Conservation (phyloP, 2,329 filamentous ascomycete genomes). For the Aspergillus tanneri region DNA sequence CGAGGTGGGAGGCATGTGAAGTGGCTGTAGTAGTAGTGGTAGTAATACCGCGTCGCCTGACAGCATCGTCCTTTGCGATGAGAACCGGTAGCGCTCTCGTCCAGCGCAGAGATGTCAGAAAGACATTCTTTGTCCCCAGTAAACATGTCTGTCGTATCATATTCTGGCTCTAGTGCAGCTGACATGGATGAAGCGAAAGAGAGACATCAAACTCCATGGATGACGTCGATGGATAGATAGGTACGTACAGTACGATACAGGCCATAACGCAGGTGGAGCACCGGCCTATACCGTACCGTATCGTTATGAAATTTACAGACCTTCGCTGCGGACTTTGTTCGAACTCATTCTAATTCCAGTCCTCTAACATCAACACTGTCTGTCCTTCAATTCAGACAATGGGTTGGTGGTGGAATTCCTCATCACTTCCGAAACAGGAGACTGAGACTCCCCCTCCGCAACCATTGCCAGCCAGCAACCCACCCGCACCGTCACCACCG, state of each 20-base stretch:
- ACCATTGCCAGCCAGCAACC: slow-evolving; percentile 11
- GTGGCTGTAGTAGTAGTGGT: slow-evolving; percentile 5
- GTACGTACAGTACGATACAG: no score
- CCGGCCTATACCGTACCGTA: neutral
- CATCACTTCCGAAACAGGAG: slow-evolving; percentile 28
- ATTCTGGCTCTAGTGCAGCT: no score
- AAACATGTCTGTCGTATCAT: no score
- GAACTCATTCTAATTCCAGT: no score
- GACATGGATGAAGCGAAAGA: no score
- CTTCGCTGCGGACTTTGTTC: no score
- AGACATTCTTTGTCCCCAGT: no score
- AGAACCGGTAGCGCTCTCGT: neutral
- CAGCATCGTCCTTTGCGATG: neutral
- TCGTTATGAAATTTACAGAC: no score
- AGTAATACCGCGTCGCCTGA: slow-evolving; percentile 6
- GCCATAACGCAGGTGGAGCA: neutral
- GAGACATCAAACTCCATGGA: neutral
- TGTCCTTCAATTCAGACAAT: slow-evolving; percentile 34
- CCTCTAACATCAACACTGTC: no score
- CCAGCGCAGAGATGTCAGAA: slow-evolving; percentile 4
- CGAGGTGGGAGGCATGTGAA: slow-evolving; percentile 56
- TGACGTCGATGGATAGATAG: neutral
- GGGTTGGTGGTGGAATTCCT: slow-evolving; percentile 49
- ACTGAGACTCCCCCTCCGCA: slow-evolving; percentile 19
- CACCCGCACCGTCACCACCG: slow-evolving; percentile 25